phyloP scores from a whole-genome alignment of 176 grass and related monocot species.

The Musa beccarii region DNA sequence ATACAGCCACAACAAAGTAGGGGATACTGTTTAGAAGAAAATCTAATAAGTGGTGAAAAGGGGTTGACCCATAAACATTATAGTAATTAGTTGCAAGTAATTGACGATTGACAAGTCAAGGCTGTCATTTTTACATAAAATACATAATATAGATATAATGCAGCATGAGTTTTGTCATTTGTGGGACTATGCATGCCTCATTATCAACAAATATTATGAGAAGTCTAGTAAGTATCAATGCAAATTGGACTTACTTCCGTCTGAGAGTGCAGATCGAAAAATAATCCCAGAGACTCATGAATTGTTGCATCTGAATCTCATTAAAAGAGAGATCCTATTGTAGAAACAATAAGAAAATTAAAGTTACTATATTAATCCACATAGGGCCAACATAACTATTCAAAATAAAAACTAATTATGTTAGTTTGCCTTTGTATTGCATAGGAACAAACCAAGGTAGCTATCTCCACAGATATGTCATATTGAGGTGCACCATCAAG shows the following conservation, averaged over 20 bases:
- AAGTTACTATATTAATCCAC: slow-evolving; percentile 6
- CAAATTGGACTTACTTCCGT: slow-evolving; percentile 57
- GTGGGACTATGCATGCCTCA: not conserved
- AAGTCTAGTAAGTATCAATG: not conserved
- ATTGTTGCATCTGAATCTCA: slow-evolving; percentile 74
- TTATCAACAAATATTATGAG: not conserved
- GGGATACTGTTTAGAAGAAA: not conserved
- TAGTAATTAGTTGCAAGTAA: not conserved
- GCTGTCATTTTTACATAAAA: not conserved
- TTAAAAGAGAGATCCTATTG: slow-evolving; percentile 56
- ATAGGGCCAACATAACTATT: slow-evolving; percentile 3
- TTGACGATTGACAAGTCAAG: not conserved
- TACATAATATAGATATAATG: not conserved
- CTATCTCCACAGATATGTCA: slow-evolving; percentile 67
- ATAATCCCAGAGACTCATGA: slow-evolving; percentile 71
- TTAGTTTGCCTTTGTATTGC: slow-evolving; percentile 18
- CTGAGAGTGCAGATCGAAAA: slow-evolving; percentile 70
- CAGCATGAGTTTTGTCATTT: not conserved
- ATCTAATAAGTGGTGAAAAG: not conserved
- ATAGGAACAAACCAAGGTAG: slow-evolving; percentile 65
- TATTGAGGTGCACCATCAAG: slow-evolving; percentile 77
- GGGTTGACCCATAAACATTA: not conserved
- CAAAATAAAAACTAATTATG: slow-evolving; percentile 2
- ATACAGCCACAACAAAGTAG: not conserved
- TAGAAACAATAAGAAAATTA: slow-evolving; percentile 23